These are phyloP conservation scores for Thinopyrum elongatum DNA, from an alignment of 176 grass and related monocot genomes.

Conservation along the genomic window DNA sequence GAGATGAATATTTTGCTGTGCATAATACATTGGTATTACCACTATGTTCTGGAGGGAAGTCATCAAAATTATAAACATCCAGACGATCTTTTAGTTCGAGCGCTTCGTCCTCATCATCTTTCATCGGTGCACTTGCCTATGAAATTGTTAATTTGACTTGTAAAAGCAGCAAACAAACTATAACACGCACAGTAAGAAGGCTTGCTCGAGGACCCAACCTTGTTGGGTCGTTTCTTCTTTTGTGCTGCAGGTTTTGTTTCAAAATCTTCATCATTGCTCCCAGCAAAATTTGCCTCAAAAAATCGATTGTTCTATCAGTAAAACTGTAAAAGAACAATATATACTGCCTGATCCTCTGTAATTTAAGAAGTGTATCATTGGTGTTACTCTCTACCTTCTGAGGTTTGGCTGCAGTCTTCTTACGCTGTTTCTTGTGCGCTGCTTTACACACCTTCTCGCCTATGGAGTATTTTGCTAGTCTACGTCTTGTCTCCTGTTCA, in stretches of 20 bases:
- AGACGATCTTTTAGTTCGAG: constrained; percentile 40
- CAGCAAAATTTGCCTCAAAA: constrained; percentile 35
- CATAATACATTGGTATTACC: constrained; percentile 11
- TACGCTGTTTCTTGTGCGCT: constrained; percentile 35
- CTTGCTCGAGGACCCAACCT: background rate
- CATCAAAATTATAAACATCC: constrained; percentile 33
- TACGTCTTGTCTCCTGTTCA: constrained; percentile 3
- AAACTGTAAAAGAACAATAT: background rate
- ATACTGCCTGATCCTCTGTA: background rate
- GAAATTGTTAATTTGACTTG: background rate
- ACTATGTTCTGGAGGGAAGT: constrained; percentile 35
- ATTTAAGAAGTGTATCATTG: background rate
- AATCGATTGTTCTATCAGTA: background rate
- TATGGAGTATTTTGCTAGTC: too few relatives aligned
- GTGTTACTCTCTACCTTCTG: background rate
- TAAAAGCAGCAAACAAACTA: background rate
- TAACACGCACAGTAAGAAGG: background rate
- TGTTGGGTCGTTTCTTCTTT: constrained; percentile 27
- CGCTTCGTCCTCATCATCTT: constrained; percentile 42
- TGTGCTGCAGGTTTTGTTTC: background rate
- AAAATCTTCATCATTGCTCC: constrained; percentile 42
- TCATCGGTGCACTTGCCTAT: constrained; percentile 32
- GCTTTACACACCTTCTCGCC: too few relatives aligned
- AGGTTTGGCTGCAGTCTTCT: constrained; percentile 41
- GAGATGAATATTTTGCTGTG: background rate